Conservation (phyloP, 495 filamentous ascomycete genomes). For the Penicillium egyptiacum region DNA sequence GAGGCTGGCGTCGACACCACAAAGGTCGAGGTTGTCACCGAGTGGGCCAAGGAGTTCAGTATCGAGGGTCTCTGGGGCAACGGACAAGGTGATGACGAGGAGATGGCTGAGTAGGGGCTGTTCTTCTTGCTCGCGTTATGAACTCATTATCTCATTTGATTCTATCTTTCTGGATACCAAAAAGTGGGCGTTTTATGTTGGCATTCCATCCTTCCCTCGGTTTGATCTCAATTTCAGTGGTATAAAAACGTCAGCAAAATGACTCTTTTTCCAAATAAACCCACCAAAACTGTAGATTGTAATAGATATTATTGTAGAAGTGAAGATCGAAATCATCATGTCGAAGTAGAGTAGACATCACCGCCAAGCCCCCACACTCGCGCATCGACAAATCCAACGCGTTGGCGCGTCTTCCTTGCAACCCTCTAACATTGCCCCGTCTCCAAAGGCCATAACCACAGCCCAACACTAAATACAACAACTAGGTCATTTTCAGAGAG, state of each 20-base stretch:
- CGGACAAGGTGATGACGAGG: slow-evolving; percentile 46
- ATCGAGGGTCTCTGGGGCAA: slow-evolving; percentile 91
- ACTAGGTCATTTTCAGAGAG: not conserved
- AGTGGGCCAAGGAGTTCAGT: slow-evolving; percentile 96
- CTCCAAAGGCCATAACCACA: not conserved
- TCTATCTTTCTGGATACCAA: slow-evolving; percentile 36
- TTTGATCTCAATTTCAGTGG: slow-evolving; percentile 12
- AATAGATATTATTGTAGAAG: not conserved
- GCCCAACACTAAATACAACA: not conserved
- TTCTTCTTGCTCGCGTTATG: slow-evolving; percentile 19
- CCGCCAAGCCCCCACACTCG: slow-evolving; percentile 21
- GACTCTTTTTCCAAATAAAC: not conserved
- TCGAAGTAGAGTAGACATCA: slow-evolving; percentile 10
- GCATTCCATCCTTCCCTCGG: slow-evolving; percentile 19
- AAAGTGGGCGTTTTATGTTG: slow-evolving; percentile 35
- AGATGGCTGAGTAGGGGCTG: slow-evolving; percentile 45
- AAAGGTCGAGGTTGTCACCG: slow-evolving; percentile 84
- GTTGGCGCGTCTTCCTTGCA: slow-evolving; percentile 28
- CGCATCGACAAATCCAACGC: slow-evolving; percentile 15
- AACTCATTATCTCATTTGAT: slow-evolving; percentile 31
- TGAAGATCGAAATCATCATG: not conserved
- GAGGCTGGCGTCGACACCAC: slow-evolving; percentile 62
- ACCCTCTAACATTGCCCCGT: not conserved
- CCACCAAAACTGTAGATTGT: not conserved
- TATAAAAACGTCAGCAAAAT: slow-evolving; percentile 8